Percentiles rank a stretch among this genome's conserved stretches.
Evolutionary conservation across 345 rosid species (phyloP).

Genomic region (Corchorus olitorius): DNA sequence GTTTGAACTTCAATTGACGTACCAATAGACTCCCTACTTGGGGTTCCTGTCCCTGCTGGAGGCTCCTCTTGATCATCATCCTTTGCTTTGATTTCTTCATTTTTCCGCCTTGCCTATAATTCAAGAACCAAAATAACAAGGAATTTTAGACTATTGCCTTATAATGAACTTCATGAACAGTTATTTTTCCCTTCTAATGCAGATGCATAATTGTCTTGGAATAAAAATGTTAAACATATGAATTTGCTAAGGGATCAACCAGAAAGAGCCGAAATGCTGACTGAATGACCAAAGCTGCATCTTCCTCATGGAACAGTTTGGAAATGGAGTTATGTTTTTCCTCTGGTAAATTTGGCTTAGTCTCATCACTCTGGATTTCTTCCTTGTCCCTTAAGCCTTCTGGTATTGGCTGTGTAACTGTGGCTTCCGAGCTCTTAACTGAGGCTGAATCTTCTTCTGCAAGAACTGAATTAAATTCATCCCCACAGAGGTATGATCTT

Average conservation of each 20-base stretch:
- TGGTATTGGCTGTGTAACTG: conserved; percentile 40
- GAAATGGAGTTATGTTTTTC: conserved; percentile 52
- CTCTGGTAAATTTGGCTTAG: conserved; percentile 27
- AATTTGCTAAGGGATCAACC: conserved; percentile 37
- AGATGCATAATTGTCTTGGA: too few relatives aligned
- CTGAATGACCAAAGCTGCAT: conserved; percentile 79
- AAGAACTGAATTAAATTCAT: conserved; percentile 69
- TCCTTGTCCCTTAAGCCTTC: conserved; percentile 27
- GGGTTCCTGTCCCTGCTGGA: conserved; percentile 38
- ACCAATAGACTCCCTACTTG: conserved; percentile 53
- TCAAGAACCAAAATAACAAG: conserved; percentile 14
- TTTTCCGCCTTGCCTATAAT: conserved; percentile 43
- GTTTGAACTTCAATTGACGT: conserved; percentile 79
- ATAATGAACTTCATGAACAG: too few relatives aligned
- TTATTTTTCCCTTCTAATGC: too few relatives aligned
- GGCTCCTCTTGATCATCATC: conserved; percentile 27
- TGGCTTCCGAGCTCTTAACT: conserved; percentile 55
- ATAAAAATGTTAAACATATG: background rate
- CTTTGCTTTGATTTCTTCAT: conserved; percentile 26
- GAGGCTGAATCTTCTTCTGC: conserved; percentile 85
- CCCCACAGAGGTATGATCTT: conserved; percentile 74
- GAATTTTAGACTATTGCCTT: conserved; percentile 2
- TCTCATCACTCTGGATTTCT: conserved; percentile 35
- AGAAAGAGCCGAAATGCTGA: conserved; percentile 63
- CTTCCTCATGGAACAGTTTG: conserved; percentile 55